Base-by-base conservation (phyloP, 768 basidiomycete genomes). In the Psilocybe azurescens region DNA sequence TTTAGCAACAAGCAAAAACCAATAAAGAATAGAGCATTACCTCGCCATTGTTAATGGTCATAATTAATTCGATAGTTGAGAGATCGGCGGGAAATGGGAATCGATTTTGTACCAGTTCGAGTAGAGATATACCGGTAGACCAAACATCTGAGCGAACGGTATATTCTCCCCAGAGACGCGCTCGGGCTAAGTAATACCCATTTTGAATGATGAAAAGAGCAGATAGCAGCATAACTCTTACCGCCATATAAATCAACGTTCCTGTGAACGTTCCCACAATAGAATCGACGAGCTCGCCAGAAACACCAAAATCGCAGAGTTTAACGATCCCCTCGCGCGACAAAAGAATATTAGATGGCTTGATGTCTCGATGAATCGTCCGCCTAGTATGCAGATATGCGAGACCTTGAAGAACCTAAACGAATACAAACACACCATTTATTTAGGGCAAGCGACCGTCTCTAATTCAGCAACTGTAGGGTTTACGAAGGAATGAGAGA, bases 181-280 rank as follows among this genome's bases (percentile, higher is more conserved):
- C 77, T 98, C 96, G 46, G 96, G 96, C 93, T 95, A 47, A 10
- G 29, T 36, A 3, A 57, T 47, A 60, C 60, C 53, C n/a, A 44
- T 44, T 14, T 16, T 44, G 14, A 5, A 54, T 54, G 46, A 48
- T 28, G 29, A 50, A 44, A 30, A 58, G n/a, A 38, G 18, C 59
- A 30, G 59, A 51, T 59, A 2, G 39, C 9, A 29, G 56, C 51
- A 47, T 32, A 58, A 58, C 36, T 85, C 95, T 76, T 70, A 97
- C 97, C 63, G 97, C 97, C 97, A 99, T 99, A 77, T 99, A 99
- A 65, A 93, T 89, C 72, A 95, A 91, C 32, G 97, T 98, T 5
- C 97, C 97, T 0, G 96, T 99, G 72, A 98, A 98, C 0, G 97
- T 99, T 59, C 91, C 93, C 9, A 96, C 97, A 61, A 91, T 76